Base-by-base conservation (phyloP, 2,329 filamentous ascomycete species). In the Aspergillus sp. region DNA sequence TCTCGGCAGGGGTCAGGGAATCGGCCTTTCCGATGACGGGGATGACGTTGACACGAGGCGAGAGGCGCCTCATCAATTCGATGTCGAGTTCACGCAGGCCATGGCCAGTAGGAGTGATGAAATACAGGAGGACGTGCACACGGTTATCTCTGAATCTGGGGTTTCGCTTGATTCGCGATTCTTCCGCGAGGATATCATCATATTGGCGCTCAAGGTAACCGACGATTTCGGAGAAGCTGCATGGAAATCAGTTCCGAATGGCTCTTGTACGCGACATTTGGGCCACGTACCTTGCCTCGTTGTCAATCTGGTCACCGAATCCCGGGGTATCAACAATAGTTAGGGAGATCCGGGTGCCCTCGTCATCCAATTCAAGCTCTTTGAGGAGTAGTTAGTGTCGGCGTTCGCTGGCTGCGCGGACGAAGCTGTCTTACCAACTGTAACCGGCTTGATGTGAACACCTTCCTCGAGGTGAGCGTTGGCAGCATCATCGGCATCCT, bases 81-180 rank as follows among this genome's bases (percentile, higher is more conserved):
- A 98, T 98, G 56, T 98, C 91, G 53, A 98, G 80, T 73, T 98
- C 91, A 61, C 91, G 91, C 50, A 98, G 85, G 60, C 91, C 88
- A 63, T 95, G 86, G 54, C 91, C 91, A 41, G 91, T 98, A 29
- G 91, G 91, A 46, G 91, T 93, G 72, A 98, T 96, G 66, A 98
- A 98, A 75, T 98, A 98, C 54, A 98, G 80, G 62, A 98, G 79
- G 49, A 88, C 91, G 60, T 98, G 91, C 30, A 98, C 86, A 70
- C 91, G 85, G 71, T 98, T 96, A 70, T 98, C 91, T 59, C 91
- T 82, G 82, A 98, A 98, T 57, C 91, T 81, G 52, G 91, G 91
- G 72, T 98, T 98, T 86, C 91, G 91, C 84, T 98, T 98, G 75
- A 98, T 98, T 72, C 91, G 86, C 55, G 91, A 96, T 72, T 98